A percentile compares a stretch with the other conserved stretches of the same genome.
phyloP scores from a whole-genome alignment of 129 eudicot genomes.

The Daucus carota region DH1_v3.0 NC_030382.2:46203501-46204000 shows the following conservation, averaged over 20 bases:
- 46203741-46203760: background rate
- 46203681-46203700: no score
- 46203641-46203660: no score
- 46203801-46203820: background rate
- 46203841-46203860: background rate
- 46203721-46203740: background rate
- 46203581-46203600: no score
- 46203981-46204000: background rate
- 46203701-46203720: no score
- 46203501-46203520: background rate
- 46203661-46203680: no score
- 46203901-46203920: no score
- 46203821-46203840: background rate
- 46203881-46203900: constrained; percentile 3
- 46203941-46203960: background rate
- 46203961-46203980: background rate
- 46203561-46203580: background rate
- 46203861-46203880: background rate
- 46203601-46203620: no score
- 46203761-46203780: background rate
- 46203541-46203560: background rate
- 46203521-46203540: no score
- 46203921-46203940: no score
- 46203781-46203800: background rate
- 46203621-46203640: background rate